A percentile compares a stretch with the other conserved stretches of the same genome.
Conservation (phyloP, 2,329 filamentous ascomycete species). For the Ophiocordyceps camponoti-saundersi region DNA sequence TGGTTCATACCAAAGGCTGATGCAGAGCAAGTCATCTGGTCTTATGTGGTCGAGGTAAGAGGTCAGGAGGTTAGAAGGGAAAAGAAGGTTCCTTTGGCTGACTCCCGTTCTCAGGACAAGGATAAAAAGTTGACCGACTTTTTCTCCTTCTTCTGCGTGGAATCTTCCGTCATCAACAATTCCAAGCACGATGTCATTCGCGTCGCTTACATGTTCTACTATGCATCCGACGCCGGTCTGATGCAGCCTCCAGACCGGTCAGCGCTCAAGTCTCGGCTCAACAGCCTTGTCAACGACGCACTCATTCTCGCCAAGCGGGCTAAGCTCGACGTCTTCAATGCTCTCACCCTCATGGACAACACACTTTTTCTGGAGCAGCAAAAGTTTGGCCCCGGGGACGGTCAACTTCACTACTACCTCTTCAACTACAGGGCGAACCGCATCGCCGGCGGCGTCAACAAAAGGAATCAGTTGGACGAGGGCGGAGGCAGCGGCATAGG, state of each 20-base stretch:
- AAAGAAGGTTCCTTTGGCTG: background rate
- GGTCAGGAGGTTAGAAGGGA: background rate
- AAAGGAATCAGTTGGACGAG: slow-evolving; percentile 60
- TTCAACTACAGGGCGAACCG: slow-evolving; percentile 89
- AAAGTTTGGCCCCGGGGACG: slow-evolving; percentile 88
- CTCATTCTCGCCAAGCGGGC: slow-evolving; percentile 70
- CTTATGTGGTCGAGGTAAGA: slow-evolving; percentile 68
- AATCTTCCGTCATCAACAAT: slow-evolving; percentile 79
- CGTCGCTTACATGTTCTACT: slow-evolving; percentile 95
- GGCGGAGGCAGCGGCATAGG: slow-evolving; percentile 73
- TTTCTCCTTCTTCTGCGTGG: slow-evolving; percentile 90
- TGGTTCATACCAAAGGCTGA: slow-evolving; percentile 61
- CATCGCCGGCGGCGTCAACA: slow-evolving; percentile 74
- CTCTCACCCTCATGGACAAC: slow-evolving; percentile 85
- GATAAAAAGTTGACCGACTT: slow-evolving; percentile 84
- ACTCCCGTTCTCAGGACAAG: slow-evolving; percentile 21
- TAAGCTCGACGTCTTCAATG: slow-evolving; percentile 94
- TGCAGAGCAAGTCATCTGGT: slow-evolving; percentile 73
- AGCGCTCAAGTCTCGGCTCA: slow-evolving; percentile 63
- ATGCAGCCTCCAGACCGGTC: slow-evolving; percentile 30
- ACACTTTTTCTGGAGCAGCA: slow-evolving; percentile 82
- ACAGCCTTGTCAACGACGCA: slow-evolving; percentile 66
- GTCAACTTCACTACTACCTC: slow-evolving; percentile 89
- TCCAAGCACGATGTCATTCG: slow-evolving; percentile 62
- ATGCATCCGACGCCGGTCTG: slow-evolving; percentile 71